A percentile compares a stretch with the other conserved stretches of the same genome.
Conservation (phyloP, 208 protist genomes). For the Angomonas ambiguus region DNA sequence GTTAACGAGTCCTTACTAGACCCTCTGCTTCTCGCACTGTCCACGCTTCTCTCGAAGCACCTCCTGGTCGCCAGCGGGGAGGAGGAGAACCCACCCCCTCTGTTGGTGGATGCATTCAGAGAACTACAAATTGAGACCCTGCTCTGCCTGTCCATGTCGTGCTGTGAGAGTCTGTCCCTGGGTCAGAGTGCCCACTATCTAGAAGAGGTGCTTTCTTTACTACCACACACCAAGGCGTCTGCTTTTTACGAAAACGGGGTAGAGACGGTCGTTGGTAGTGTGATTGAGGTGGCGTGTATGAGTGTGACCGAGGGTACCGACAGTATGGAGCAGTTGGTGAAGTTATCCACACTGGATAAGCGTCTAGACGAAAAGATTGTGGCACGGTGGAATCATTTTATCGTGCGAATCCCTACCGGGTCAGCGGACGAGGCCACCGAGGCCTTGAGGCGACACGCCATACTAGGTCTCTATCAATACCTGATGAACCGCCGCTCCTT, state of each 20-base stretch:
- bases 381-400: slow-evolving; percentile 55
- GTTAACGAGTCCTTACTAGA: slow-evolving; percentile 20
- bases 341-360: slow-evolving; percentile 21
- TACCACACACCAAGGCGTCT: slow-evolving; percentile 17
- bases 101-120: slow-evolving; percentile 27
- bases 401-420: slow-evolving; percentile 58
- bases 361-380: slow-evolving; percentile 44
- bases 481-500: slow-evolving; percentile 74
- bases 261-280: slow-evolving; percentile 23
- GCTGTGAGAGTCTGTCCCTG: slow-evolving; percentile 35
- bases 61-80: not conserved
- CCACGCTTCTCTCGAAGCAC: not conserved
- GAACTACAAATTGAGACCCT: slow-evolving; percentile 60
- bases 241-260: slow-evolving; percentile 34
- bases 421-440: slow-evolving; percentile 38
- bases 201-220: slow-evolving; percentile 37
- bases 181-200: slow-evolving; percentile 46
- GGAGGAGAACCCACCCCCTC: not conserved
- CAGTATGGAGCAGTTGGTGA: slow-evolving; percentile 32
- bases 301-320: slow-evolving; percentile 20
- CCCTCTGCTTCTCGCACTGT: slow-evolving; percentile 20
- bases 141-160: slow-evolving; percentile 42
- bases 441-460: slow-evolving; percentile 43
- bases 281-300: slow-evolving; percentile 42
- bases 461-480: slow-evolving; percentile 65